Conservation (phyloP, 495 filamentous ascomycete genomes). For the Pseudevernia furfuracea region DNA sequence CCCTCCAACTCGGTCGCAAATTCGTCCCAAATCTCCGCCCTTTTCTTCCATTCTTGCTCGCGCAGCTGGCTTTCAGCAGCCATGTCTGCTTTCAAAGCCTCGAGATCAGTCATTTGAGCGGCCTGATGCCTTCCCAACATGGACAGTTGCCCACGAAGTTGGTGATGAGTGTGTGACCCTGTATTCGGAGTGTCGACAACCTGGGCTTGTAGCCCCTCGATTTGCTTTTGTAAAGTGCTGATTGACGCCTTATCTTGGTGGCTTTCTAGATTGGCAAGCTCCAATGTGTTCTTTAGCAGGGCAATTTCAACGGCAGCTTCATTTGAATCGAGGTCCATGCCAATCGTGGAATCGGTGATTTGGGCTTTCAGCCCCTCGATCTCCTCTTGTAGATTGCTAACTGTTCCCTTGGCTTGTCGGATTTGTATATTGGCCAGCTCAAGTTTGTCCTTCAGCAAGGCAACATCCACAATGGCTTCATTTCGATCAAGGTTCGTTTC, state of each 20-base stretch:
- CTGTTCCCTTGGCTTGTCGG: background rate
- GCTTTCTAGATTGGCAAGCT: slow-evolving; percentile 2
- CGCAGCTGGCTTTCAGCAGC: slow-evolving; percentile 12
- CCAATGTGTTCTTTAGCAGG: slow-evolving; percentile 8
- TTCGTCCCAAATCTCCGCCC: background rate
- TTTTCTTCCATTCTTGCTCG: slow-evolving; percentile 17
- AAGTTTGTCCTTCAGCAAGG: slow-evolving; percentile 17
- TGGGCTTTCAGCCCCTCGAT: slow-evolving; percentile 2
- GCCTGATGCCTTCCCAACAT: slow-evolving; percentile 22
- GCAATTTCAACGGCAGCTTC: slow-evolving; percentile 11
- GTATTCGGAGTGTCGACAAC: background rate
- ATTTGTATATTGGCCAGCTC: slow-evolving; percentile 15
- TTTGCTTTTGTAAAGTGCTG: slow-evolving; percentile 1
- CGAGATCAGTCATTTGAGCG: slow-evolving; percentile 15
- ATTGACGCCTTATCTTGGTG: slow-evolving; percentile 6
- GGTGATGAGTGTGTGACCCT: slow-evolving; percentile 2
- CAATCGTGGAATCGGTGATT: background rate
- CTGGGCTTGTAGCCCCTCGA: slow-evolving; percentile 5
- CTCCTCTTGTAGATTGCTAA: slow-evolving; percentile 7
- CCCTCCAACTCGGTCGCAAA: slow-evolving; percentile 9
- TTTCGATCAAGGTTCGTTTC: slow-evolving; percentile 13
- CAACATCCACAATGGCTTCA: slow-evolving; percentile 12
- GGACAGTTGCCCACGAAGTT: slow-evolving; percentile 18
- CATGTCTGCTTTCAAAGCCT: slow-evolving; percentile 10
- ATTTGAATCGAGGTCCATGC: background rate